phyloP scores from a whole-genome alignment of 306 rosid species.

The Castanospermum australe region DNA sequence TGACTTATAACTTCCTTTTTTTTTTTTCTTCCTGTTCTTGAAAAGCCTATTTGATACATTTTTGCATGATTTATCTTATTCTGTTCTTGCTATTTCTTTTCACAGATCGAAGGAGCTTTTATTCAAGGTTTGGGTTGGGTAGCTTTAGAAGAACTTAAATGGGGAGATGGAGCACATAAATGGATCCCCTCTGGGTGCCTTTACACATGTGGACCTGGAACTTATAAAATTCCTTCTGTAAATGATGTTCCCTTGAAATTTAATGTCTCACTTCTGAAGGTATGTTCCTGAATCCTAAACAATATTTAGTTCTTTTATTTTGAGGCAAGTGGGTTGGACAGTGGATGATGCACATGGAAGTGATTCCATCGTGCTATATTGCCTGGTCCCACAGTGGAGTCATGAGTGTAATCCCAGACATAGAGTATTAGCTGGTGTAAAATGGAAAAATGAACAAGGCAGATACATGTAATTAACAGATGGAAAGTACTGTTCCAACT shows the following conservation, averaged over 20 bases:
- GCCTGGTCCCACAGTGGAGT: not conserved
- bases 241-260: conserved; percentile 84
- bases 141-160: conserved; percentile 90
- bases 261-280: conserved; percentile 86
- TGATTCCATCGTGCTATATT: not conserved
- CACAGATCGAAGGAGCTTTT: conserved; percentile 93
- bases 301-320: conserved; percentile 8
- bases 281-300: conserved; percentile 34
- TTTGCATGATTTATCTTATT: conserved; percentile 1
- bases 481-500: not conserved
- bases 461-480: not conserved
- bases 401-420: not conserved
- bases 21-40: not conserved
- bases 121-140: conserved; percentile 97
- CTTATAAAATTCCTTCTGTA: conserved; percentile 83
- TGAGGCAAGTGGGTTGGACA: not conserved
- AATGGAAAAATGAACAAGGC: not conserved
- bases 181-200: conserved; percentile 80
- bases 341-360: not conserved
- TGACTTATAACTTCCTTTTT: not conserved
- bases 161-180: conserved; percentile 95
- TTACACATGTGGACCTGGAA: conserved; percentile 83
- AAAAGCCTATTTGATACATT: not conserved
- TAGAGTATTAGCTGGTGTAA: not conserved
- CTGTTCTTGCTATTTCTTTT: conserved; percentile 17